Base-by-base conservation (phyloP, 306 rosid genomes). In the Hylodesmum podocarpum region DNA sequence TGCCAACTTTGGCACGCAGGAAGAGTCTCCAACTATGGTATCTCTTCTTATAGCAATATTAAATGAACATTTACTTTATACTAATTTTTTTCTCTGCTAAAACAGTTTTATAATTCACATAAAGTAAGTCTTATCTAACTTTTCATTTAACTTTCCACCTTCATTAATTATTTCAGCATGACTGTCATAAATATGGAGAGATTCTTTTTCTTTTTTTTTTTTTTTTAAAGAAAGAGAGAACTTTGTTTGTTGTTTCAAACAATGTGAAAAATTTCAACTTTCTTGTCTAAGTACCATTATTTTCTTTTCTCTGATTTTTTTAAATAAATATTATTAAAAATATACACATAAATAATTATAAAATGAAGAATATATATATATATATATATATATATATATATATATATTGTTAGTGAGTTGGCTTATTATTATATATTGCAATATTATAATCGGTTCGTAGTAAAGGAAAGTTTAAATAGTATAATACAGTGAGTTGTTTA, bases 1-100 rank as follows among this genome's bases (percentile, higher is more conserved):
- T 86, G 91, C 62, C 94, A 89, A 77, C 86, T 87, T 3, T 82
- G 87, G 91, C 94, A 87, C 43, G 86, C 87, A 0, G 90, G 90
- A 53, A 80, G 87, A 55, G 90, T 72, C 58, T 87, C 90, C 61
- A 54, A 65, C 54, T 43, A 84, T 39, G 79, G 90, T 83, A 46
- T 9, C 10, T 6, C 0, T 31, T 1, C 25, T 51, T 49, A 25
- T 12, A 11, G 43, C 40, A 22, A 29, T 21, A 46, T 4, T 46
- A 2, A 63, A 15, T 13, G 37, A 13, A 59, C 16, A 40, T 7
- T 3, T 66, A 5, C 0, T 8, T 40, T 28, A 4, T 2, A 21
- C n/a, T n/a, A n/a, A n/a, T n/a, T 4, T 19, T n/a, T 34, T 12
- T 43, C 25, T 27, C 7, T 2, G 8, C 9, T 50, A 50, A 18